Evolutionary conservation across 2,329 filamentous ascomycete species (phyloP).

Genomic region (Phaeoacremonium minimum): DNA sequence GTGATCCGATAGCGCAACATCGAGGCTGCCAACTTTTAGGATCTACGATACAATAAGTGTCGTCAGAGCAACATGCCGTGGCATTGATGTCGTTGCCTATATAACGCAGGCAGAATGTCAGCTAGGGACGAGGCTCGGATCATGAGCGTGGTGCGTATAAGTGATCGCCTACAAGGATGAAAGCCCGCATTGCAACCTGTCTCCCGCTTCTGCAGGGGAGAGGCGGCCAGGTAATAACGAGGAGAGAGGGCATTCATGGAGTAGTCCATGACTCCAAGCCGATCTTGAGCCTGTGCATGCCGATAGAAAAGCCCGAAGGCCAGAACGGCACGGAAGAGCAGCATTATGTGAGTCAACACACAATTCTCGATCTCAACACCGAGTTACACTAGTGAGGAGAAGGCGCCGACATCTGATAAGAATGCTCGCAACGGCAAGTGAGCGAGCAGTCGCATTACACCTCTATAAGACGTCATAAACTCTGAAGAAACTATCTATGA

Average conservation of each 20-base stretch:
- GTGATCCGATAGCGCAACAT: conserved; percentile 26
- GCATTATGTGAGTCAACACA: no score
- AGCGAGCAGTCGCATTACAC: no score
- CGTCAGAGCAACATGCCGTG: conserved; percentile 18
- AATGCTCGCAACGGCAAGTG: no score
- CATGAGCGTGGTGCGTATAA: no score
- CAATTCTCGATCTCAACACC: no score
- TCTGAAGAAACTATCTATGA: no score
- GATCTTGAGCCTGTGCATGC: no score
- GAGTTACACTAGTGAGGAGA: no score
- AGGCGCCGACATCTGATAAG: no score
- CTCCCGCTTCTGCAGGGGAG: not conserved
- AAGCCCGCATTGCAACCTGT: not conserved
- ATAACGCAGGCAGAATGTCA: not conserved
- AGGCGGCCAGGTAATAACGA: not conserved
- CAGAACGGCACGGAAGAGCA: no score
- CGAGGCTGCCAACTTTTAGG: conserved; percentile 9
- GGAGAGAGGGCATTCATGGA: not conserved
- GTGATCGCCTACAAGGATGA: not conserved
- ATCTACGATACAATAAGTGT: conserved; percentile 24
- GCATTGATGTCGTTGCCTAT: conserved; percentile 20
- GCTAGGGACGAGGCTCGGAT: not conserved
- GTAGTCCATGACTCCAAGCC: not conserved
- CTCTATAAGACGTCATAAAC: no score
- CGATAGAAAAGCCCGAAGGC: no score